phyloP scores from a whole-genome alignment of 345 rosid genomes.

The Salix koriyanagi region DNA sequence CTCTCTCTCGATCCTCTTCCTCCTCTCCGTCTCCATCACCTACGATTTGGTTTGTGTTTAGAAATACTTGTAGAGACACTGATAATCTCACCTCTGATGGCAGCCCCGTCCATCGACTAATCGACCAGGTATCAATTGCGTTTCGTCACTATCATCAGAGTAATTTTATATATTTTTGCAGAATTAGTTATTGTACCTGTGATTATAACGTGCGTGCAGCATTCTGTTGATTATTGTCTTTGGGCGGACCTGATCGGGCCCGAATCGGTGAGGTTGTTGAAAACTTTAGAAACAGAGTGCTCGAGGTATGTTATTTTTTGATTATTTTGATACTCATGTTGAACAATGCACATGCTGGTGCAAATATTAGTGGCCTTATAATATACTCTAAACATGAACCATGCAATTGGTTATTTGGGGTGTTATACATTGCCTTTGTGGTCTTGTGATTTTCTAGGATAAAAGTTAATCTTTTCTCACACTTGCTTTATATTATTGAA shows the following conservation, averaged over 20 bases:
- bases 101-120: conserved; percentile 91
- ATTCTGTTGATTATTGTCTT: conserved; percentile 66
- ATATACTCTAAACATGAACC: too few species aligned
- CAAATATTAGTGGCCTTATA: too few species aligned
- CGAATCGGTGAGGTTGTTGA: conserved; percentile 70
- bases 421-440: not conserved
- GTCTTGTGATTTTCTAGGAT: not conserved
- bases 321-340: too few species aligned
- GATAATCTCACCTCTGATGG: conserved; percentile 88
- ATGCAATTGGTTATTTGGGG: too few species aligned
- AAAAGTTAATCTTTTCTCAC: not conserved
- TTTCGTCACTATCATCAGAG: too few species aligned
- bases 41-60: conserved; percentile 44
- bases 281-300: conserved; percentile 13
- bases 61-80: conserved; percentile 62
- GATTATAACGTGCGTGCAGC: too few species aligned
- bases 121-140: conserved; percentile 54
- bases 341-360: too few species aligned
- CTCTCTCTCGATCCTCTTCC: too few species aligned
- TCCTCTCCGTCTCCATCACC: conserved; percentile 40
- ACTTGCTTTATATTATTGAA: not conserved
- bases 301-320: not conserved
- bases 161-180: too few species aligned
- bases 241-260: too few species aligned
- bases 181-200: too few species aligned